Base-by-base conservation (phyloP, 495 filamentous ascomycete species). In the Xylaria intraflava region DNA sequence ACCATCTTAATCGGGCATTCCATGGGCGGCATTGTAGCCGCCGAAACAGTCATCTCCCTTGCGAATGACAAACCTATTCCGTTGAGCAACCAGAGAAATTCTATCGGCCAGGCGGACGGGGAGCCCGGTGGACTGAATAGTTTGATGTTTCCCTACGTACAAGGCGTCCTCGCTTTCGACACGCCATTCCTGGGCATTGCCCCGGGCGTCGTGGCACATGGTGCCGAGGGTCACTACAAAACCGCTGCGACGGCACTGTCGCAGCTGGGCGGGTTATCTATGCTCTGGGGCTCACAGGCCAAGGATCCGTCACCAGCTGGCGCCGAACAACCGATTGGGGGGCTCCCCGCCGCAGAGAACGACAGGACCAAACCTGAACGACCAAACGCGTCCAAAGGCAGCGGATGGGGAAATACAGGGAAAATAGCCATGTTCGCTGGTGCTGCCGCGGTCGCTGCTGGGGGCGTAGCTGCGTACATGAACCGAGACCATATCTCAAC, bases 11-110 rank as follows among this genome's bases (percentile, higher is more conserved):
- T 96, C 33, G 92, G 94, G 10, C 93, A 98, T 66, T 90, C 85
- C 10, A 98, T 98, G 93, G 93, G 91, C 58, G 93, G 93, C 55
- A 96, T 98, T 60, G 90, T 98, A 12, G 93, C 88, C 22, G 91
- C 90, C 19, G 93, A 98, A 52, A 84, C 88, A 0, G 70, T 93
- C 38, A 78, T 96, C 57, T 56, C 80, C 12, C 75, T 93, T 16
- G 72, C 83, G 26, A 74, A 75, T 22, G 88, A 94, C 54, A 74
- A 84, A 38, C 84, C 86, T 19, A 82, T 92, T 56, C 66, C 62
- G 17, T 19, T 14, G 8, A n/a, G 36, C 33, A 53, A 54, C 29
- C 27, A 43, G 59, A 59, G 44, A 56, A 42, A 33, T 52, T 16
- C 14, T 3, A 20, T 4, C 11, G 22, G 22, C 4, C 20, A 7